phyloP scores from a whole-genome alignment of 2,329 filamentous ascomycete species.

The Tympanopsis confertula region DNA sequence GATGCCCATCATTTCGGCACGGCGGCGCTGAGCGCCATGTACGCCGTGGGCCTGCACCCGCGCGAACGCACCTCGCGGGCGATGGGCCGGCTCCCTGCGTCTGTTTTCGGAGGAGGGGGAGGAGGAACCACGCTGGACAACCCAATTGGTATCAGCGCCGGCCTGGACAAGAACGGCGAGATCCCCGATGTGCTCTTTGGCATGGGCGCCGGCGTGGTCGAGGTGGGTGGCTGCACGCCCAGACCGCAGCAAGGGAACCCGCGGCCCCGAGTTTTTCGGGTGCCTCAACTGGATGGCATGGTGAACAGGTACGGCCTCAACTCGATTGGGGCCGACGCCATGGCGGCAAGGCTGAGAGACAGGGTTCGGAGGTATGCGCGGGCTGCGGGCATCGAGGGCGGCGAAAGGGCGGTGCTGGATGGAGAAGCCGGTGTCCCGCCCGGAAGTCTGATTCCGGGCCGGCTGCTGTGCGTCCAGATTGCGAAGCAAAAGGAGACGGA shows the following conservation, averaged over 20 bases:
- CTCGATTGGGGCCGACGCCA: constrained; percentile 75
- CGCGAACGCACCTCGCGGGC: constrained; percentile 56
- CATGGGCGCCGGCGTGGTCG: constrained; percentile 74
- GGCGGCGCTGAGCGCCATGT: constrained; percentile 58
- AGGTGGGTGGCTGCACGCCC: constrained; percentile 84
- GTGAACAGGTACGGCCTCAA: constrained; percentile 96
- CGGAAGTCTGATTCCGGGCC: constrained; percentile 66
- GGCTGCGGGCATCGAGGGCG: constrained; percentile 50
- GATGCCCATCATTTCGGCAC: constrained; percentile 83
- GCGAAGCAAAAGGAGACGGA: constrained; percentile 93
- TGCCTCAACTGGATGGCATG: constrained; percentile 72
- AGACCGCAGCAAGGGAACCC: constrained; percentile 81
- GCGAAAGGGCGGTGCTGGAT: constrained; percentile 64
- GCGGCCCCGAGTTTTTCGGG: constrained; percentile 74
- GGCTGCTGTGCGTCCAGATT: constrained; percentile 81
- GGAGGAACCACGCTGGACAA: constrained; percentile 67
- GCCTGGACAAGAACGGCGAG: constrained; percentile 87
- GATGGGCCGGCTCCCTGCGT: constrained; percentile 24
- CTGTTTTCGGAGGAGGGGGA: no score
- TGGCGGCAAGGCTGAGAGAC: constrained; percentile 71
- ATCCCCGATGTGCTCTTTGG: constrained; percentile 76
- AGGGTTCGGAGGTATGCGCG: constrained; percentile 70
- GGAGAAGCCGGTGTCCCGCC: constrained; percentile 69
- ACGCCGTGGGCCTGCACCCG: constrained; percentile 65
- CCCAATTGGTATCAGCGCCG: constrained; percentile 87